Percentiles rank a stretch among this genome's conserved stretches.
Evolutionary conservation across 306 rosid genomes (phyloP).

Genomic region (Elaeagnus macrophylla): DNA sequence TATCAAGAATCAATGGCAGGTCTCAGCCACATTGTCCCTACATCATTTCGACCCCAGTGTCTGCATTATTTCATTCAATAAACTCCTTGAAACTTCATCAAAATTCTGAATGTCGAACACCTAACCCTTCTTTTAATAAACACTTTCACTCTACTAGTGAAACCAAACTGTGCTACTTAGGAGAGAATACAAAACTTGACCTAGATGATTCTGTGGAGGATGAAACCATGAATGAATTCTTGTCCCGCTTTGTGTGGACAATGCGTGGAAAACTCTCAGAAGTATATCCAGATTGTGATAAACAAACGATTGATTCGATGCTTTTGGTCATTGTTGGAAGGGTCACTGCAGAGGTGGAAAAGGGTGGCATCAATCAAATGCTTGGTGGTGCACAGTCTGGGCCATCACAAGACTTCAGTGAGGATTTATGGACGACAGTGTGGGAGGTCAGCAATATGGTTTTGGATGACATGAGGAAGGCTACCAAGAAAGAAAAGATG

Average conservation of each 20-base stretch:
- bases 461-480: constrained; percentile 69
- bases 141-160: constrained; percentile 26
- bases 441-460: constrained; percentile 86
- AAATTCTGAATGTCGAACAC: constrained; percentile 11
- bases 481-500: constrained; percentile 66
- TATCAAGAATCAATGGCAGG: constrained; percentile 26
- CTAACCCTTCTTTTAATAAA: constrained; percentile 8
- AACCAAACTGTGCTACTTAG: constrained; percentile 17
- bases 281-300: constrained; percentile 39
- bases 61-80: constrained; percentile 11
- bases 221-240: constrained; percentile 50
- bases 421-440: constrained; percentile 82
- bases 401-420: constrained; percentile 52
- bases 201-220: constrained; percentile 23
- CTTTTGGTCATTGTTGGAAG: constrained; percentile 45
- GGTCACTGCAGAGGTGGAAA: constrained; percentile 61
- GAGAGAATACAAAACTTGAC: constrained; percentile 6
- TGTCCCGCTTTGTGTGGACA: constrained; percentile 70
- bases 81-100: constrained; percentile 8
- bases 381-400: constrained; percentile 10
- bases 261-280: constrained; percentile 54
- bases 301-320: constrained; percentile 55
- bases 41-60: constrained; percentile 8
- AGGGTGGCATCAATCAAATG: constrained; percentile 28
- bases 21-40: constrained; percentile 3